Base-by-base conservation (phyloP, 1,284 basidiomycete genomes). In the Sanguinoderma infundibulare region DNA sequence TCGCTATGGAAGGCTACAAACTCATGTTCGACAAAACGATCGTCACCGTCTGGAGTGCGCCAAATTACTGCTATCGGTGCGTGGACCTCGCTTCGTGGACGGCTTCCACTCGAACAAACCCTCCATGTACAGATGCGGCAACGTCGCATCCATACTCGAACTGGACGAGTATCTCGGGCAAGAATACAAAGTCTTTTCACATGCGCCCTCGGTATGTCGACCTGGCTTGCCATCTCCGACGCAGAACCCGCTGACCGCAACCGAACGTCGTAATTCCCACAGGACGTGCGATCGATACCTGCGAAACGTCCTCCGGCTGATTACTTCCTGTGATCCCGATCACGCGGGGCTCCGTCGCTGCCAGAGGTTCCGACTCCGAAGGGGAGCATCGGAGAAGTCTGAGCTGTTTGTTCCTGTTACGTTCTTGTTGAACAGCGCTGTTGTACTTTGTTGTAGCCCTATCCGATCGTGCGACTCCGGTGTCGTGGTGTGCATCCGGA, bases 1-100 rank as follows among this genome's bases (percentile, higher is more conserved):
- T 99, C 26, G 97, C 97, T 3, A 96, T 98, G 91, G 97, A 99
- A 76, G 97, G 97, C 5, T 98, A 94, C 81, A 98, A 98, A 78
- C 84, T 97, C 74, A 98, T 98, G 96, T 98, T 98, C 70, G 96
- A 98, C 74, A 83, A 87, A 62, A 91, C 89, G 39, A 97, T 99
- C 68, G 98, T 99, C 10, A 99, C 98, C 1, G 96, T 99, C 22
- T 99, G 97, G 96, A 96, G 93, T 70, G 98, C 96, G 1, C 97
- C 96, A 3, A 99, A 98, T 76, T 99, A 99, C 74, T 99, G 97
- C 77, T 98, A 99, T 77, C 82, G 95, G 90, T 96, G 65, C 59
- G 87, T 81, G 34, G n/a, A 15, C 40, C 20, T 14, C 22, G 38
- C 14, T 26, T 4, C 17, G 46, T 6, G 10, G 24, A 26, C 28